Base-by-base conservation (phyloP, 805 yeast species). In the Ogataea methylovora region DNA sequence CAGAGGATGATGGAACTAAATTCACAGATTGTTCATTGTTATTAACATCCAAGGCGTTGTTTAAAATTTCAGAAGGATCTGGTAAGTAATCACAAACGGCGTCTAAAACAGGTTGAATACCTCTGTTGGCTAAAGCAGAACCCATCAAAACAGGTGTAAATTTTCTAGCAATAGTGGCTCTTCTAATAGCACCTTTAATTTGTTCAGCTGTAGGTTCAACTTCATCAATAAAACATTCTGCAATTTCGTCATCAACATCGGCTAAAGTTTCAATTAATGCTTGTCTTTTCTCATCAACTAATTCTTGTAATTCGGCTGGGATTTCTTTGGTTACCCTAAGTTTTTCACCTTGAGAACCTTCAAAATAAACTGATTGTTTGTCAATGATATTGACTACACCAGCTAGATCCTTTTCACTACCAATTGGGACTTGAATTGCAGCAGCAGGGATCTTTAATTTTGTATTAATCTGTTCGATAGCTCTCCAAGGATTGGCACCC, bases 61-160 rank as follows among this genome's bases (percentile, higher is more conserved):
- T 92, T 51, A 85, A 67, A 36, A 92, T 79, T 62, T 92, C 95
- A 41, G 92, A 77, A 36, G 99, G 99, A 58, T 90, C 79, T 30
- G 99, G 99, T 51, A 92, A 72, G 62, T 79, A 92, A 58, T 90
- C 97, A 45, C 90, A 90, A 40, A 92, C 95, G 27, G 97, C 92
- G 59, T 92, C 97, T 48, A 92, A 69, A 24, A 90, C 96, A 16
- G 88, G 88, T 67, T 92, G 99, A 44, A 92, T 73, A 61, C 97
- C 96, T 45, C 80, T 84, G 66, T 92, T 92, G 38, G 97, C 98
- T 44, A 92, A 71, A 14, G 99, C 99, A 32, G 97, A 86, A 16
- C 99, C 99, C 97, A 92, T 92, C 45, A 90, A 69, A n/a, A 92
- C 97, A n/a, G 99, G 98, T 11, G 97, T 86, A 69, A 92, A 92